Evolutionary conservation across 768 basidiomycete species (phyloP).

Genomic region (Inosperma sp.): DNA sequence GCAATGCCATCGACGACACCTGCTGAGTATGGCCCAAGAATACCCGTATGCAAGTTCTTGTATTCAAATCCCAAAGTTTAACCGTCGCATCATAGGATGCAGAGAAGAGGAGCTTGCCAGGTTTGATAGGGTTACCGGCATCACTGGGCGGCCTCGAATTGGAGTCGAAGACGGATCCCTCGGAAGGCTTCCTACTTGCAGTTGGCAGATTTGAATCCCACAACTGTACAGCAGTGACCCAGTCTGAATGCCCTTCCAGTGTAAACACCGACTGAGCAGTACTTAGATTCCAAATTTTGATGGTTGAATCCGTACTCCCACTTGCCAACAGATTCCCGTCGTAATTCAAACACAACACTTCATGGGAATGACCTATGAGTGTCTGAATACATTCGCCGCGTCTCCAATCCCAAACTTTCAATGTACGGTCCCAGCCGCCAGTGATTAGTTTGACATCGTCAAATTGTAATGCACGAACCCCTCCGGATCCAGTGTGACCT

Average conservation of each 20-base stretch:
- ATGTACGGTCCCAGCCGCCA: constrained; percentile 91
- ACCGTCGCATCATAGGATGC: constrained; percentile 94
- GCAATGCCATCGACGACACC: constrained; percentile 83
- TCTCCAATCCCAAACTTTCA: constrained; percentile 96
- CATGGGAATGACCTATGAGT: constrained; percentile 85
- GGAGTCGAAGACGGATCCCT: no score
- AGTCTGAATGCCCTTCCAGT: constrained; percentile 86
- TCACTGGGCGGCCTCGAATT: no score
- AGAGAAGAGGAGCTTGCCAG: constrained; percentile 95
- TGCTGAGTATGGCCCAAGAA: constrained; percentile 91
- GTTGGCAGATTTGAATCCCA: constrained; percentile 65
- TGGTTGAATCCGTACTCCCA: constrained; percentile 90
- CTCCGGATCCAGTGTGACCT: constrained; percentile 91
- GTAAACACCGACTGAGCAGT: constrained; percentile 91
- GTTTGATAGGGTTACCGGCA: constrained; percentile 21
- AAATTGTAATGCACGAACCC: constrained; percentile 90
- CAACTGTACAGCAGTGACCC: constrained; percentile 92
- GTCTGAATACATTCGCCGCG: constrained; percentile 83
- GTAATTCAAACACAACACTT: constrained; percentile 87
- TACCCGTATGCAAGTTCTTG: constrained; percentile 73
- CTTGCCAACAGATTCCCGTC: constrained; percentile 89
- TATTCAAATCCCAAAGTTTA: constrained; percentile 88
- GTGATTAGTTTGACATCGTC: constrained; percentile 95
- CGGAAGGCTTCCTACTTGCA: no score
- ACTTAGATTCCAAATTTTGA: constrained; percentile 92